A percentile compares a stretch with the other conserved stretches of the same genome.
Evolutionary conservation across 169 alveolate species (phyloP).

Genomic region (Cardiosporidium cionae): DNA sequence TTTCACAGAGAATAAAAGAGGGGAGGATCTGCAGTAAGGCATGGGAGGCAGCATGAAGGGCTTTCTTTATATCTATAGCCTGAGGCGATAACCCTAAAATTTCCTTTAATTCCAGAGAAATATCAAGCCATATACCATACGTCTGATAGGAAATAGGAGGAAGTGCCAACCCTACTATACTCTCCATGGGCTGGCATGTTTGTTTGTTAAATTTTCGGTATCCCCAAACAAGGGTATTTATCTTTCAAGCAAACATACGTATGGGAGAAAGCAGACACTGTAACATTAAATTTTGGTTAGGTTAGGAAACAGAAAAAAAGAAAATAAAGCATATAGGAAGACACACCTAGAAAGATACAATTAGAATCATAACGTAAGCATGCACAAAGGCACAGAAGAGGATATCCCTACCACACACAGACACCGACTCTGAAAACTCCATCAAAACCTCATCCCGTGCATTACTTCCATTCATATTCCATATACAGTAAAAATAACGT

Average conservation of each 20-base stretch:
- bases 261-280: too few relatives aligned
- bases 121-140: neutral
- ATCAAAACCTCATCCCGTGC: too few relatives aligned
- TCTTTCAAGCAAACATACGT: neutral
- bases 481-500: too few relatives aligned
- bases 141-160: constrained; percentile 2
- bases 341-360: too few relatives aligned
- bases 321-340: too few relatives aligned
- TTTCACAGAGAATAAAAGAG: neutral
- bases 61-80: neutral
- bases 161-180: neutral
- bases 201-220: neutral
- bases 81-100: neutral
- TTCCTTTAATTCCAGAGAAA: neutral
- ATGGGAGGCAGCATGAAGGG: constrained; percentile 7
- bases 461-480: too few relatives aligned
- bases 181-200: neutral
- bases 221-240: neutral
- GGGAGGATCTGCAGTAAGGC: neutral
- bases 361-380: too few relatives aligned
- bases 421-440: too few relatives aligned
- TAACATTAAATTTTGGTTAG: too few relatives aligned
- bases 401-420: too few relatives aligned
- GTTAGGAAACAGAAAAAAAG: too few relatives aligned
- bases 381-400: too few relatives aligned